Evolutionary conservation across 331 rosid species (phyloP).

Genomic region (Pyracantha coccinea): DNA sequence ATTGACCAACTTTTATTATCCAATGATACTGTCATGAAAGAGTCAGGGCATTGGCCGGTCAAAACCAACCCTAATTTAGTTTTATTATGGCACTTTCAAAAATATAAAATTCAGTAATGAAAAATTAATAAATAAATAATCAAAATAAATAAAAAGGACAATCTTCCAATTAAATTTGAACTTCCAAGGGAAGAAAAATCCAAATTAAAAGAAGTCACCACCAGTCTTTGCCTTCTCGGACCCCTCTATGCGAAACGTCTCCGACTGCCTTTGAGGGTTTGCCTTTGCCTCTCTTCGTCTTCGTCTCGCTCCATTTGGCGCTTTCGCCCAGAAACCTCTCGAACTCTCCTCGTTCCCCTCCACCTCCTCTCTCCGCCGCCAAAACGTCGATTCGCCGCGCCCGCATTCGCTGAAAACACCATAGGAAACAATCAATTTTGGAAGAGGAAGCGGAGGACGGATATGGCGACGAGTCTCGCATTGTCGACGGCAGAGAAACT

Average conservation of each 20-base stretch:
- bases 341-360: background rate
- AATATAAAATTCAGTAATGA: too few relatives aligned
- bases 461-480: slow-evolving; percentile 23
- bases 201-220: background rate
- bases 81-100: background rate
- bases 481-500: slow-evolving; percentile 59
- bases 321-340: background rate
- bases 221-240: background rate
- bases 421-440: background rate
- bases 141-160: background rate
- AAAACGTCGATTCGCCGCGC: background rate
- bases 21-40: background rate
- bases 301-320: background rate
- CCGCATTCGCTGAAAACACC: background rate
- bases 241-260: background rate
- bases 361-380: background rate
- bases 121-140: too few relatives aligned
- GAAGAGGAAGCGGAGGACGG: background rate
- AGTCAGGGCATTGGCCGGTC: background rate
- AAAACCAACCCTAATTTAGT: background rate
- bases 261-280: background rate
- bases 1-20: background rate
- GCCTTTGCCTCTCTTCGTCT: background rate
- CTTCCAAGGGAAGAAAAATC: background rate
- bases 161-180: background rate